Evolutionary conservation across 139 green algal species (phyloP).

Genomic region (Diplosphaera chodatii): DNA sequence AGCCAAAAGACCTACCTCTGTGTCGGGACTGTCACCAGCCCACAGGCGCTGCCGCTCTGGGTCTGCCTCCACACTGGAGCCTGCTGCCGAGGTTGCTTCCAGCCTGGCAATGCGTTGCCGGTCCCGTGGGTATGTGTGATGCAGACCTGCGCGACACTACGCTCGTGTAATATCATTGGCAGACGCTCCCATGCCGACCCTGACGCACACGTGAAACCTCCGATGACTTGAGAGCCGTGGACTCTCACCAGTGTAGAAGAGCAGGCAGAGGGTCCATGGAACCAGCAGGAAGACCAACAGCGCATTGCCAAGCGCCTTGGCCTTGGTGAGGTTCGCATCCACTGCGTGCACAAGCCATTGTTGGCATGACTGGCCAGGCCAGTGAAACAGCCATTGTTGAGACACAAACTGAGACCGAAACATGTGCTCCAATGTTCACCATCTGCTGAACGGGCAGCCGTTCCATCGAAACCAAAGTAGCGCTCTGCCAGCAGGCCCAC

Average conservation of each 20-base stretch:
- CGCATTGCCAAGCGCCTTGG: conserved; percentile 29
- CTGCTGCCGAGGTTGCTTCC: background rate
- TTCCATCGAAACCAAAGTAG: conserved; percentile 51
- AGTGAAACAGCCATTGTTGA: no score
- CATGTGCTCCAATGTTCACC: no score
- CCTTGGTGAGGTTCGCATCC: conserved; percentile 20
- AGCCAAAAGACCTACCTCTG: no score
- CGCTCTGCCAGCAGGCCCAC: conserved; percentile 49
- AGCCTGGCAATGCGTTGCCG: conserved; percentile 3
- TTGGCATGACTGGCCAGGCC: no score
- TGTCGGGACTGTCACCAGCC: background rate
- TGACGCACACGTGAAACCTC: no score
- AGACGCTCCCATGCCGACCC: no score
- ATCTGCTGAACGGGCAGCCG: conserved; percentile 4
- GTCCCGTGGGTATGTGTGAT: conserved; percentile 42
- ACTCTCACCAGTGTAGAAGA: conserved; percentile 30
- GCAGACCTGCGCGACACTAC: conserved; percentile 36
- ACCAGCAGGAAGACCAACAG: conserved; percentile 29
- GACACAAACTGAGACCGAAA: no score
- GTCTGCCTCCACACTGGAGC: background rate
- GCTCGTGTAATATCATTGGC: no score
- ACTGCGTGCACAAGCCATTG: no score
- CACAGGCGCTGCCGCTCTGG: background rate
- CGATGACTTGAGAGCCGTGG: no score
- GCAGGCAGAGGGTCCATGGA: conserved; percentile 38